These are phyloP conservation scores for Thelephora aurantiotincta DNA, from an alignment of 768 basidiomycete genomes.

Conservation along the genomic window DNA sequence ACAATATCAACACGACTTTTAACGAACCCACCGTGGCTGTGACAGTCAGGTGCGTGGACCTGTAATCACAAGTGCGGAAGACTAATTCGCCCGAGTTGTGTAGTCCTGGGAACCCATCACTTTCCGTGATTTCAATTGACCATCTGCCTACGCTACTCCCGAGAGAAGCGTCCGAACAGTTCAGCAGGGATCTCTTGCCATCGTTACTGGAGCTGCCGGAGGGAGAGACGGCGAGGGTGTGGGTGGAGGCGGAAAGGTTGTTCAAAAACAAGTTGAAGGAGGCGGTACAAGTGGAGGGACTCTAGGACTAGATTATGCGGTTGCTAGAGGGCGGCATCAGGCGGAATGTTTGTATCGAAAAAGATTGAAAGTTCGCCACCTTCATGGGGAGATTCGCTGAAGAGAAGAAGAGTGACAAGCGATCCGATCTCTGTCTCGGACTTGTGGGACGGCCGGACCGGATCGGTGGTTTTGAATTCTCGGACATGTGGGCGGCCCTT, in stretches of 20 bases:
- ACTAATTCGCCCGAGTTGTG: conserved; percentile 7
- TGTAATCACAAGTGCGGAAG: background rate
- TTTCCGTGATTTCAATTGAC: conserved; percentile 91
- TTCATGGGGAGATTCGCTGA: conserved; percentile 3
- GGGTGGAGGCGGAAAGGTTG: conserved; percentile 77
- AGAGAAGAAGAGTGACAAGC: background rate
- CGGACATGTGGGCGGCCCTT: too few species aligned
- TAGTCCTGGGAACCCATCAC: conserved; percentile 47
- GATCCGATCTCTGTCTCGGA: background rate
- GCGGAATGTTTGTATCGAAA: background rate
- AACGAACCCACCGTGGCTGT: conserved; percentile 83
- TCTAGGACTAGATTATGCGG: conserved; percentile 5
- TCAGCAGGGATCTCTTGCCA: conserved; percentile 77
- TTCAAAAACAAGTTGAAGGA: conserved; percentile 56
- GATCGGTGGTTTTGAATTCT: too few species aligned
- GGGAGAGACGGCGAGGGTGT: conserved; percentile 54
- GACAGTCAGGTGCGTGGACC: conserved; percentile 50
- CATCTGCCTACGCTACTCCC: conserved; percentile 93
- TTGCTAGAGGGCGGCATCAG: background rate
- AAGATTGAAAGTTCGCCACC: conserved; percentile 1
- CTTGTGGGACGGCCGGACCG: too few species aligned
- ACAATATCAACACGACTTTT: conserved; percentile 88
- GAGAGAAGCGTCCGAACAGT: conserved; percentile 93
- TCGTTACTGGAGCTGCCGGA: conserved; percentile 68
- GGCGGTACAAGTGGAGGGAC: conserved; percentile 23